phyloP scores from a whole-genome alignment of 164 flowering plant species.

The Vitis labrusca region DNA sequence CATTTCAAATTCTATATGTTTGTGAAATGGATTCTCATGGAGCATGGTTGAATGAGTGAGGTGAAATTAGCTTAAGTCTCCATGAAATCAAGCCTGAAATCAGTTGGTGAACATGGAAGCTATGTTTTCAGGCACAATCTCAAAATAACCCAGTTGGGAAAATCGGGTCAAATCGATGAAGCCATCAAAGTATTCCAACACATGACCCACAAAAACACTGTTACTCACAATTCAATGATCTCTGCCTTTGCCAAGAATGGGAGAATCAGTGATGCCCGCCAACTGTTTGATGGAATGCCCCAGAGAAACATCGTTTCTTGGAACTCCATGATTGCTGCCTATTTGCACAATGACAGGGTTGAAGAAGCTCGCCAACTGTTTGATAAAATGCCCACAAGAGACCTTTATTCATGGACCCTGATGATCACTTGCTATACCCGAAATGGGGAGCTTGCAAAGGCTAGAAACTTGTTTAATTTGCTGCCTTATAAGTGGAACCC shows the following conservation, averaged over 20 bases:
- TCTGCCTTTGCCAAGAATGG: conserved; percentile 28
- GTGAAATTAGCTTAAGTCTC: no score
- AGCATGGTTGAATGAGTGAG: no score
- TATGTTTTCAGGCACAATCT: conserved; percentile 23
- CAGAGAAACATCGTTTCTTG: conserved; percentile 25
- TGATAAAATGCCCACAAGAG: conserved; percentile 23
- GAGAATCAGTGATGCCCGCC: conserved; percentile 19
- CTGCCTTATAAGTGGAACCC: conserved; percentile 22
- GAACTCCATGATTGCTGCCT: conserved; percentile 33
- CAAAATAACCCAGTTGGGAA: conserved; percentile 37
- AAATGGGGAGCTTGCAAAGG: conserved; percentile 23
- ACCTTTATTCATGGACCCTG: conserved; percentile 22
- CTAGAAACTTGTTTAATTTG: conserved; percentile 22
- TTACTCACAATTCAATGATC: conserved; percentile 34
- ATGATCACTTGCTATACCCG: conserved; percentile 29
- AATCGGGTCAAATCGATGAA: conserved; percentile 36
- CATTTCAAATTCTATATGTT: no score
- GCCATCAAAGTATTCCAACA: conserved; percentile 26
- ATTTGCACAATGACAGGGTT: conserved; percentile 19
- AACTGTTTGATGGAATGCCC: conserved; percentile 30
- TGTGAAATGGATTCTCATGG: no score
- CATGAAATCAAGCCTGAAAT: conserved; percentile 12
- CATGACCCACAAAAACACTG: conserved; percentile 17
- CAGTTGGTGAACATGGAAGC: conserved; percentile 11
- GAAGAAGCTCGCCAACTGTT: conserved; percentile 25